Base-by-base conservation (phyloP, 139 green algal species). In the Yamagishiella unicocca region DNA sequence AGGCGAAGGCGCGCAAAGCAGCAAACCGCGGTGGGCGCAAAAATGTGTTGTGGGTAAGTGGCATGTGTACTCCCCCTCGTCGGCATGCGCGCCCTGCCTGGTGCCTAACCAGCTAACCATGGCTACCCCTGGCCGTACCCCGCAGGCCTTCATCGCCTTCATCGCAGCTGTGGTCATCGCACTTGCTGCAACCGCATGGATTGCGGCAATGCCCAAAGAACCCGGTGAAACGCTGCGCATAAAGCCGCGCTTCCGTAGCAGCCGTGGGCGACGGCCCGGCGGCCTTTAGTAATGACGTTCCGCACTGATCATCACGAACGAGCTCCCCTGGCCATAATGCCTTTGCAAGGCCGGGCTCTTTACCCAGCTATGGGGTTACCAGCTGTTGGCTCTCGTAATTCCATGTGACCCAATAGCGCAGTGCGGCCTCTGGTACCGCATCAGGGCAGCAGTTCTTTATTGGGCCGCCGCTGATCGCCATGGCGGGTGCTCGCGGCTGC, bases 1-100 rank as follows among this genome's bases (percentile, higher is more conserved):
- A 84, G 38, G n/a, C 38, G 2, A 58, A 31, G 22, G 78, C 78
- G 1, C 58, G 78, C 27, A 73, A 55, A 29, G 40, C 25, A 53
- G 55, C 58, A 45, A 84, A 84, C 29, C 54, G 54, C n/a, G n/a
- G 46, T 4, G 58, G 55, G 1, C 58, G 43, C 38, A 58, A 74
- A 29, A 24, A 84, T 19, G 58, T 40, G 2, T 27, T 40, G 6
- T 84, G 78, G 78, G 78, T 84, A 31, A 42, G 77, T 58, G 50
- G 50, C 14, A 12, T 58, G 17, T 58, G 50, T 58, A 58, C 17
- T 31, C 58, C 58, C 9, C 24, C 58, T 67, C 24, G 22, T n/a
- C 27, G 58, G 58, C 6, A 9, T 67, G 14, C 19, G 58, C 6
- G 6, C 58, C 9, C 24, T 31, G 17, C 50, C 50, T 12, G 12